phyloP scores from a whole-genome alignment of 2,329 filamentous ascomycete species.

The Aspergillus sp. region DNA sequence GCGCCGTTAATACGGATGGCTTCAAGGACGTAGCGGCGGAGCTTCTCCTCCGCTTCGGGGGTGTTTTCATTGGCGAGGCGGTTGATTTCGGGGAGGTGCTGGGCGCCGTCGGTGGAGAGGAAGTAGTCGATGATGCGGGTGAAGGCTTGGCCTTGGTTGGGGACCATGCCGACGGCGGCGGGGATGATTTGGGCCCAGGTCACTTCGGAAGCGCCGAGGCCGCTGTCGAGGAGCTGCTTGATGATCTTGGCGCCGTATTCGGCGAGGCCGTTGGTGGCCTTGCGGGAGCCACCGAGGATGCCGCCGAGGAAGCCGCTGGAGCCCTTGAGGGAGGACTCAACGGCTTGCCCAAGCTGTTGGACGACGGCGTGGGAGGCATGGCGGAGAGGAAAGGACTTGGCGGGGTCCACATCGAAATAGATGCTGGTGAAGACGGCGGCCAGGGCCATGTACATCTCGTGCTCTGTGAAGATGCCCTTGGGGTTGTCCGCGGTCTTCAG shows the following conservation, averaged over 20 bases:
- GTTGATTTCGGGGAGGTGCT: constrained; percentile 56
- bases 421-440: constrained; percentile 59
- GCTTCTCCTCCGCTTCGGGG: constrained; percentile 53
- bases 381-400: constrained; percentile 59
- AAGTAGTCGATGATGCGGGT: constrained; percentile 69
- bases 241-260: constrained; percentile 61
- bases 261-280: constrained; percentile 51
- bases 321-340: constrained; percentile 61
- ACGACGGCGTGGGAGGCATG: constrained; percentile 53
- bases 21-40: constrained; percentile 66
- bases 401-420: constrained; percentile 60
- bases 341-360: constrained; percentile 52
- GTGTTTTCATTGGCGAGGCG: constrained; percentile 51
- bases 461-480: constrained; percentile 49
- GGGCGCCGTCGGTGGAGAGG: constrained; percentile 50
- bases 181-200: constrained; percentile 66
- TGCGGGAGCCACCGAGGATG: constrained; percentile 40
- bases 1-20: constrained; percentile 62
- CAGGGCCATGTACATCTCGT: constrained; percentile 55
- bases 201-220: constrained; percentile 58
- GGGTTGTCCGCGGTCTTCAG: constrained; percentile 48
- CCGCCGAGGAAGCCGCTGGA: constrained; percentile 51
- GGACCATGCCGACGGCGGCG: constrained; percentile 59
- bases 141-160: constrained; percentile 67
- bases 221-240: constrained; percentile 57